Percentiles rank a stretch among this genome's conserved stretches.
Conservation (phyloP, 169 alveolate species). For the Perkinsus chesapeaki region DNA sequence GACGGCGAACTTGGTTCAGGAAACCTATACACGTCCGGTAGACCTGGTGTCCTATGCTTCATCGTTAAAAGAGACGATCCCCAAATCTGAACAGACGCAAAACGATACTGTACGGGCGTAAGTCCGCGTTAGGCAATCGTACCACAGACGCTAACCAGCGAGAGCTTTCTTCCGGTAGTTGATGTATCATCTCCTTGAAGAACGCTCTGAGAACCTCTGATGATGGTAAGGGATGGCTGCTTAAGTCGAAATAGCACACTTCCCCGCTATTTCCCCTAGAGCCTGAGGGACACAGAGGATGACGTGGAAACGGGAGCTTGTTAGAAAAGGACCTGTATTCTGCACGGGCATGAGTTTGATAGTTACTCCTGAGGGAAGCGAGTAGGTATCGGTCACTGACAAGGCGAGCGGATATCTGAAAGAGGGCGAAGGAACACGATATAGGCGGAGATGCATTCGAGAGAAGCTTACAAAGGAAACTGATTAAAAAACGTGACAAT, state of each 20-base stretch:
- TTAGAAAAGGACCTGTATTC: background rate
- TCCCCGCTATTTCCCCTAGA: background rate
- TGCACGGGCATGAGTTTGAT: background rate
- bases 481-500: background rate
- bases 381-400: background rate
- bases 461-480: background rate
- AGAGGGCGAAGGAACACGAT: background rate
- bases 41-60: background rate
- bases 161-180: background rate
- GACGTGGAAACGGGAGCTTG: background rate
- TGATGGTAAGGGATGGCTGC: background rate
- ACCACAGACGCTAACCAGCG: background rate
- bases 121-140: background rate
- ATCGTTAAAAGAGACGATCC: background rate
- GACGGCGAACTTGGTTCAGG: background rate
- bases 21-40: background rate
- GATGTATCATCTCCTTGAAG: background rate
- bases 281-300: background rate
- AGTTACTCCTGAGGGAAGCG: background rate
- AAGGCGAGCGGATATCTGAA: background rate
- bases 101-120: background rate
- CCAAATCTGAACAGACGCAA: background rate
- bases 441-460: too few relatives aligned
- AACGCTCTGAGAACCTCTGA: background rate
- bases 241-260: background rate